Base-by-base conservation (phyloP, 495 filamentous ascomycete species). In the Entonaema liquescens region DNA sequence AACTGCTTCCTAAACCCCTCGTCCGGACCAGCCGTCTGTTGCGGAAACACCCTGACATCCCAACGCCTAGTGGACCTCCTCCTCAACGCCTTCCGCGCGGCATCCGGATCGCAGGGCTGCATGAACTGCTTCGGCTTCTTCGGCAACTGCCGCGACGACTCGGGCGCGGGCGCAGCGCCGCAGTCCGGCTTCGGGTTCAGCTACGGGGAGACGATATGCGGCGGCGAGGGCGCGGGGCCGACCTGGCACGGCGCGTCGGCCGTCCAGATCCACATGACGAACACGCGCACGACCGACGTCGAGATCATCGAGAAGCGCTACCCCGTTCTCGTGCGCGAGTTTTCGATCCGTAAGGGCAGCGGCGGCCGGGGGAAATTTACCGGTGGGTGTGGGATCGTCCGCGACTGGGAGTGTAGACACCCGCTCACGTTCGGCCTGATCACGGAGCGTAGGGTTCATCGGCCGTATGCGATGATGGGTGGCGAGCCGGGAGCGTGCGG, bases 181-280 rank as follows among this genome's bases (percentile, higher is more conserved):
- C 80, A 13, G 84, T 83, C 53, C 17, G 83, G 89, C n/a, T 86
- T 85, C 47, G 94, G 93, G n/a, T 99, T 99, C 77, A 95, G 95
- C 25, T 99, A 99, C 84, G 98, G 98, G 80, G 94, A 97, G 80
- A 97, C 94, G 1, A 97, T 97, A 75, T 94, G 95, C 2, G 95
- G 95, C 23, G 95, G 95, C 5, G 91, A 88, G 65, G 95, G 95
- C 54, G 95, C 95, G 0, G 94, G 95, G 86, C 91, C 4, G 84
- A 86, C 42, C 0, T 99, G 95, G 95, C 85, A 92, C 60, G 95
- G 95, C 38, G 93, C 93, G 9, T 89, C 86, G 47, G 95, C 95
- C 44, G 92, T 98, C 52, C 95, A 99, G 76, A 91, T 90, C 21
- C 95, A 98, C 79, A 99, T 98, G 95, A 99, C 95, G 13, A 99